Evolutionary conservation across 1,284 basidiomycete genomes (phyloP), one percentile per base, ranked within the genome.

Genomic region (Melampsora occidentalis): DNA sequence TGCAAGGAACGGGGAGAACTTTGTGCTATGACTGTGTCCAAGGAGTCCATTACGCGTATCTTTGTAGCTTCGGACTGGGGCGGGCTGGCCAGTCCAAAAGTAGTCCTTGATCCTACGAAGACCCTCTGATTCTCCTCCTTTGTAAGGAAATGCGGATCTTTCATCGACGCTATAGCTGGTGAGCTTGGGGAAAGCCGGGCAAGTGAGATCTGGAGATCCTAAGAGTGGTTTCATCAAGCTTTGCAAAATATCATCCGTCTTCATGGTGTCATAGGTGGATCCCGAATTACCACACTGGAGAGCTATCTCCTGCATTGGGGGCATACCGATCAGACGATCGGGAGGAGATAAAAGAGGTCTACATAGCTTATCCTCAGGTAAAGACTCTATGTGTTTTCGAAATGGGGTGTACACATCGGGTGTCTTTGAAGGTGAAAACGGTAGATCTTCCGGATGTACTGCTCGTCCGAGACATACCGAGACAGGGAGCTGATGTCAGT

Each of bases 21-120:
- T 87, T 64, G 86, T 87, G 66, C 84, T 85, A 80, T 86, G 87
- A 18, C 84, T 84, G 77, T 86, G 83, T 0, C 87, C 87, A 39
- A 87, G 79, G 71, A 88, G 80, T 14, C 86, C 86, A 80, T 88
- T 88, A 28, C 87, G 81, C 5, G 87, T 87, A 79, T 85, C 83
- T 82, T 87, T 87, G 83, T 88, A 88, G 33, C 80, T 80, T 28
- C 80, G 83, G 42, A 82, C 83, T 3, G 83, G 83, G 9, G 84
- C 83, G 20, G 81, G 80, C 35, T 82, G 76, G 6, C 82, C 73
- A 70, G 80, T 18, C 77, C 80, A 81, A 66, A 84, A 84, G 80
- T 85, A 85, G 69, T 85, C 84, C 1, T 84, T 80, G 42, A 86
- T 39, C 20, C 86, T 80, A 14, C 82, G 79, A 5, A 85, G 79